Evolutionary conservation across 208 protist genomes (phyloP).

Genomic region (Crithidia bombi): DNA sequence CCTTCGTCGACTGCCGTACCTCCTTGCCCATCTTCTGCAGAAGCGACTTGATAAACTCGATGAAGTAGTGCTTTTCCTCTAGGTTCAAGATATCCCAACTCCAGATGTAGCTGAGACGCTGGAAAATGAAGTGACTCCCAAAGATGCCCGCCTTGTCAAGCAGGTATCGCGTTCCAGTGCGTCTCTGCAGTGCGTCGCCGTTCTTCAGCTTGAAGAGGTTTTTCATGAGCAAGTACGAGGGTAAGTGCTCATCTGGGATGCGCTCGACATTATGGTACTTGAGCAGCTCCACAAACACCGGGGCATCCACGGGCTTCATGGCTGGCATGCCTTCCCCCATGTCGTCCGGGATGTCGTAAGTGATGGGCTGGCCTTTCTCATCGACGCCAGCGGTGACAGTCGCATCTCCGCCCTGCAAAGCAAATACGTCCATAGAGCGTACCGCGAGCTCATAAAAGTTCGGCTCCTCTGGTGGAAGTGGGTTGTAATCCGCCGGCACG

Average conservation of each 20-base stretch:
- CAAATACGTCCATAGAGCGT: constrained; percentile 65
- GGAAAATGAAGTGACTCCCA: constrained; percentile 97
- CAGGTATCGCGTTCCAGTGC: constrained; percentile 95
- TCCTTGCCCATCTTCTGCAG: constrained; percentile 98
- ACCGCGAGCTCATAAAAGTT: constrained; percentile 89
- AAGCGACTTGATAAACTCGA: constrained; percentile 99
- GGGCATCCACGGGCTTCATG: constrained; percentile 97
- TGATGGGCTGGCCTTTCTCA: constrained; percentile 35
- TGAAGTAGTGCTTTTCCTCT: constrained; percentile 98
- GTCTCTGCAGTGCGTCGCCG: constrained; percentile 97
- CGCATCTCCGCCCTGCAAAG: constrained; percentile 37
- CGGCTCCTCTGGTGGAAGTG: constrained; percentile 73
- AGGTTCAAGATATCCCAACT: constrained; percentile 97
- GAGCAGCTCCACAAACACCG: constrained; percentile 96
- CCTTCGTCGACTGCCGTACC: constrained; percentile 97
- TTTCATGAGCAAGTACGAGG: constrained; percentile 97
- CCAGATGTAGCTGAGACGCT: constrained; percentile 98
- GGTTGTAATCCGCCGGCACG: constrained; percentile 84
- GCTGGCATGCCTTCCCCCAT: constrained; percentile 93
- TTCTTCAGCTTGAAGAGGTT: constrained; percentile 99
- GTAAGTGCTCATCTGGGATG: constrained; percentile 91
- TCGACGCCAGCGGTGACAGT: constrained; percentile 37
- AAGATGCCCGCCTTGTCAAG: constrained; percentile 98
- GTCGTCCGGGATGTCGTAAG: constrained; percentile 88
- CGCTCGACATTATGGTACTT: constrained; percentile 86